A percentile compares a stretch with the other conserved stretches of the same genome.
Conservation (phyloP, 352 stramenopile species). For the Phytophthora cactorum region DNA sequence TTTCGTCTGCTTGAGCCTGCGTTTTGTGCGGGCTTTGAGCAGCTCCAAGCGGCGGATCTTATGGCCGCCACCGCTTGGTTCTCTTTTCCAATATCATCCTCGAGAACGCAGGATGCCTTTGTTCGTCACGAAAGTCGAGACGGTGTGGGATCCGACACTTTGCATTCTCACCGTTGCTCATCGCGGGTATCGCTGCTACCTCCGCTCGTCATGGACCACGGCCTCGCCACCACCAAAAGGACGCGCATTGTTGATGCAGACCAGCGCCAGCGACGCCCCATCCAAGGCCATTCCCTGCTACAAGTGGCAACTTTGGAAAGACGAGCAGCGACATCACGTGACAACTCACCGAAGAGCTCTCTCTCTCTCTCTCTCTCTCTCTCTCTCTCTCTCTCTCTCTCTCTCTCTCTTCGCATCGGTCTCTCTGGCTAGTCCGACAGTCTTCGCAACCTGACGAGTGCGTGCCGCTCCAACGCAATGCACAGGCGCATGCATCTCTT, state of each 20-base stretch:
- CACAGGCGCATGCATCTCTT: constrained; percentile 14
- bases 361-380: constrained; percentile 1
- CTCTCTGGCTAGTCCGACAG: not conserved
- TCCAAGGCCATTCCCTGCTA: not conserved
- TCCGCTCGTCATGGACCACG: constrained; percentile 2
- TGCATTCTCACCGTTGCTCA: constrained; percentile 28
- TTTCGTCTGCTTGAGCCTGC: constrained; percentile 12
- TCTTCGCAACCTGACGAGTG: constrained; percentile 19
- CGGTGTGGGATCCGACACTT: not conserved
- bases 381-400: constrained; percentile 11
- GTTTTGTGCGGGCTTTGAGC: not conserved
- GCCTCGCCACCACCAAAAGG: too few relatives aligned
- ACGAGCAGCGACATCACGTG: not conserved
- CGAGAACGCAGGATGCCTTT: not conserved
- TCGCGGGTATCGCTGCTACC: constrained; percentile 21
- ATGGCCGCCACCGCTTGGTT: constrained; percentile 15
- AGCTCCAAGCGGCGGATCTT: constrained; percentile 17
- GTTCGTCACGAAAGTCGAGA: constrained; percentile 12
- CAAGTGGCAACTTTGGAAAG: not conserved
- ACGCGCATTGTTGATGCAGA: constrained; percentile 7
- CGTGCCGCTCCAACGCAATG: constrained; percentile 14
- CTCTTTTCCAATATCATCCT: not conserved
- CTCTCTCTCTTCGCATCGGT: not conserved
- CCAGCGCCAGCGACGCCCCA: not conserved
- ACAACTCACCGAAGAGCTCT: constrained; percentile 26